phyloP scores from a whole-genome alignment of 768 basidiomycete species.

The Boletales sp. region DNA sequence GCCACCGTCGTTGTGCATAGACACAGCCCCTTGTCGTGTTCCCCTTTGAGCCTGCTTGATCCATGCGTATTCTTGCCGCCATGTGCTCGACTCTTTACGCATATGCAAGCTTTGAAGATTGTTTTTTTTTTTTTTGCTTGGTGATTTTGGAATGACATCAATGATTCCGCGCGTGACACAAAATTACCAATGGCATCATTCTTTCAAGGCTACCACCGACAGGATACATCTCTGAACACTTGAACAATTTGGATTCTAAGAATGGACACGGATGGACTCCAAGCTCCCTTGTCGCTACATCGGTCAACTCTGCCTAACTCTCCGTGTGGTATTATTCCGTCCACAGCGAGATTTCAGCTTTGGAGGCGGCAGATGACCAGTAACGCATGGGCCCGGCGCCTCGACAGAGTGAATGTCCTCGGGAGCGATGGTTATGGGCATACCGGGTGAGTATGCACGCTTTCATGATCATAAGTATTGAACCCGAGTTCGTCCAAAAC shows the following conservation, averaged over 20 bases:
- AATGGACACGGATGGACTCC: slow-evolving; percentile 13
- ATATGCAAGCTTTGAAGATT: no score
- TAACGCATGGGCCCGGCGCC: slow-evolving; percentile 24
- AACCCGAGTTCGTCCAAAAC: background rate
- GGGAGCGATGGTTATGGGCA: slow-evolving; percentile 62
- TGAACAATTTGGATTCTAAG: background rate
- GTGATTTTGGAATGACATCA: no score
- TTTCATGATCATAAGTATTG: background rate
- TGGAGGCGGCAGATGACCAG: slow-evolving; percentile 23
- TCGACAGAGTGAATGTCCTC: slow-evolving; percentile 73
- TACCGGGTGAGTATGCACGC: slow-evolving; percentile 50
- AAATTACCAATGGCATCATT: no score
- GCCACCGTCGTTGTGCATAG: no score
- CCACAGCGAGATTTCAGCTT: slow-evolving; percentile 21
- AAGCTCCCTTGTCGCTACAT: background rate
- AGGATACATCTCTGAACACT: background rate
- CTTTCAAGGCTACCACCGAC: no score
- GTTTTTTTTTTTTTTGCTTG: no score
- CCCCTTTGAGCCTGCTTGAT: slow-evolving; percentile 8
- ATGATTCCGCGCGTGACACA: no score
- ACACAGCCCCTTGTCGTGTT: no score
- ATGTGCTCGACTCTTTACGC: no score
- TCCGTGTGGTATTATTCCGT: slow-evolving; percentile 8
- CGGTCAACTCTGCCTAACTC: slow-evolving; percentile 2
- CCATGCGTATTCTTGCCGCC: background rate